phyloP scores from a whole-genome alignment of 2,329 filamentous ascomycete species.

The Pseudogymnoascus sp. region DNA sequence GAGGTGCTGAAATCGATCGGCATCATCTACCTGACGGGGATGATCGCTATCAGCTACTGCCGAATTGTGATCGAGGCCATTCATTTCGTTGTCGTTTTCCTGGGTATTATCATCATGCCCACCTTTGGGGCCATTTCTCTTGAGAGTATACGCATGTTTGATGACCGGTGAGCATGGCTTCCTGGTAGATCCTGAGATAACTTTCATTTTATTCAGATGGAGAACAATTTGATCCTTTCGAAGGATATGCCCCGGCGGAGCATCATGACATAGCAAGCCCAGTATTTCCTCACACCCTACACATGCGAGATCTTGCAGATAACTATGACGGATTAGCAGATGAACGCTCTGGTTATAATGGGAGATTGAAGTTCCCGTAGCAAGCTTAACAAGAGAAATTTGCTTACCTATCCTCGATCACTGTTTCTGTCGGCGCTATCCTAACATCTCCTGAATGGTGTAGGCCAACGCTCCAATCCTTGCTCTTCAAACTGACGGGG shows the following conservation, averaged over 20 bases:
- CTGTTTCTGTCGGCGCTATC: slow-evolving; percentile 18
- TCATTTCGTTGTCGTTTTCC: background rate
- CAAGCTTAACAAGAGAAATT: background rate
- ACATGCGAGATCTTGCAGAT: slow-evolving; percentile 26
- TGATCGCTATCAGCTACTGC: background rate
- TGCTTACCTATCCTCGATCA: slow-evolving; percentile 24
- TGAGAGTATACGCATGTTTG: background rate
- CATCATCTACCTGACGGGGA: background rate
- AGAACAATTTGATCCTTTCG: slow-evolving; percentile 25
- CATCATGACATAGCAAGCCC: slow-evolving; percentile 25
- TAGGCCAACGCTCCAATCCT: slow-evolving; percentile 17
- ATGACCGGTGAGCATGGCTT: slow-evolving; percentile 13
- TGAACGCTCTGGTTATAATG: background rate
- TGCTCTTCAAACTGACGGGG: slow-evolving; percentile 19
- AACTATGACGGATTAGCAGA: slow-evolving; percentile 16
- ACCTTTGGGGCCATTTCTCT: background rate
- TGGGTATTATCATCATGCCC: background rate
- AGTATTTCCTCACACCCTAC: slow-evolving; percentile 20
- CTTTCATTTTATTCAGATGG: slow-evolving; percentile 20
- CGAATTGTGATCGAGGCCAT: background rate
- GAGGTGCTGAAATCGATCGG: slow-evolving; percentile 5
- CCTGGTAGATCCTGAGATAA: slow-evolving; percentile 21
- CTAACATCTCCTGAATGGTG: slow-evolving; percentile 20
- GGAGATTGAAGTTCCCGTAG: background rate
- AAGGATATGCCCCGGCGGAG: slow-evolving; percentile 25